Conservation (phyloP, 306 rosid genomes). For the Lathyrus sativus region DNA sequence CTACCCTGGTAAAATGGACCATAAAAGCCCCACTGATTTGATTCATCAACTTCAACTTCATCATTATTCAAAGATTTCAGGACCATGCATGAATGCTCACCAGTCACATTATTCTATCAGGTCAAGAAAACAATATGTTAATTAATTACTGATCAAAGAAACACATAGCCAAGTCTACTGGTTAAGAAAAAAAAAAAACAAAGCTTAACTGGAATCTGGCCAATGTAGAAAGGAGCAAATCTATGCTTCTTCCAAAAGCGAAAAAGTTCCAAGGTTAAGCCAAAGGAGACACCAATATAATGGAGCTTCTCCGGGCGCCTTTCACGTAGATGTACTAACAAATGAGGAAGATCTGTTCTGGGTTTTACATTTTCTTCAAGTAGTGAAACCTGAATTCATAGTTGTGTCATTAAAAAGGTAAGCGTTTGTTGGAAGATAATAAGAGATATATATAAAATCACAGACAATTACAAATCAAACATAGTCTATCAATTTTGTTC, state of each 20-base stretch:
- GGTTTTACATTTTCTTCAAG: conserved; percentile 83
- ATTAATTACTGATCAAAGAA: not conserved
- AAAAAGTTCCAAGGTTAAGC: conserved; percentile 84
- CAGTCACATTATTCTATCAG: conserved; percentile 76
- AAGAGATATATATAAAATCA: conserved; percentile 2
- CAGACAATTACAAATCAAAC: conserved; percentile 32
- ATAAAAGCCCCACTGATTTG: conserved; percentile 67
- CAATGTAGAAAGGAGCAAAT: conserved; percentile 89
- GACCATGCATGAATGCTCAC: conserved; percentile 95
- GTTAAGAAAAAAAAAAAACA: conserved; percentile 17
- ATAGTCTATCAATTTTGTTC: conserved; percentile 8
- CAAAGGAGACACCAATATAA: conserved; percentile 94
- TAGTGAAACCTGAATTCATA: conserved; percentile 72
- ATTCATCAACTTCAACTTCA: conserved; percentile 73
- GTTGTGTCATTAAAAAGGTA: conserved; percentile 38
- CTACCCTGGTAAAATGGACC: conserved; percentile 78
- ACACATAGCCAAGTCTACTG: conserved; percentile 6
- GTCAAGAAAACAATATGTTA: conserved; percentile 28
- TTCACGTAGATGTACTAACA: conserved; percentile 85
- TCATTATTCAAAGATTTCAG: conserved; percentile 84
- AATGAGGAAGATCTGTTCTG: conserved; percentile 84
- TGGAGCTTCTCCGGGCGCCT: conserved; percentile 92
- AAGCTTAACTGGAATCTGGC: conserved; percentile 95
- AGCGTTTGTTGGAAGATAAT: conserved; percentile 5
- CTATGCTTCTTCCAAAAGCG: conserved; percentile 93